Conservation (phyloP, 2,329 filamentous ascomycete species). For the Calonectria fujianensis region DNA sequence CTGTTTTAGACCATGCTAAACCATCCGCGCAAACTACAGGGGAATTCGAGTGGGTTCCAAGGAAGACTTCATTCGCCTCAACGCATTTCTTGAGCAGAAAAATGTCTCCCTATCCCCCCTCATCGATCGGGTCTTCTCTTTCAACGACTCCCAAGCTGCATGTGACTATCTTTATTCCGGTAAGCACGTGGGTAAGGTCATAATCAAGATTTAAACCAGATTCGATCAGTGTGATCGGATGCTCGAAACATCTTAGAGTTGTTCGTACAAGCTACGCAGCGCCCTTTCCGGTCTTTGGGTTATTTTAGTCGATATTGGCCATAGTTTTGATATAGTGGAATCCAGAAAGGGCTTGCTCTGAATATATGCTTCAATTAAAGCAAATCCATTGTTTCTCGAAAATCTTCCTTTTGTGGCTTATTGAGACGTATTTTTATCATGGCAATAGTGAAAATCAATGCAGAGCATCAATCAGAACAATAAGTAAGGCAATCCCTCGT, state of each 20-base stretch:
- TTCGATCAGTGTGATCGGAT: background rate
- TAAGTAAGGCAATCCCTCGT: too few relatives aligned
- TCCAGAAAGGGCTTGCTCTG: too few relatives aligned
- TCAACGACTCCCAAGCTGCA: constrained; percentile 20
- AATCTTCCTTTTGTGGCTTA: too few relatives aligned
- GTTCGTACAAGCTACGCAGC: too few relatives aligned
- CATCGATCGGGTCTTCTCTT: constrained; percentile 12
- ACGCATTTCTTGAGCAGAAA: constrained; percentile 26
- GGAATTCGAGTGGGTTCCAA: constrained; percentile 26
- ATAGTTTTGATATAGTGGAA: too few relatives aligned
- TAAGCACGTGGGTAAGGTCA: constrained; percentile 25
- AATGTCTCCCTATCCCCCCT: constrained; percentile 10
- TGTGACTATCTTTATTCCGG: constrained; percentile 35
- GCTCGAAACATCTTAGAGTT: background rate
- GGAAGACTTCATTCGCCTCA: constrained; percentile 1
- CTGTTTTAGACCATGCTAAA: background rate
- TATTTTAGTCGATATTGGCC: background rate
- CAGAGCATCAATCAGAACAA: too few relatives aligned
- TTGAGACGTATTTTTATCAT: too few relatives aligned
- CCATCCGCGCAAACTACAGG: background rate
- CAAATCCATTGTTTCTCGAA: too few relatives aligned
- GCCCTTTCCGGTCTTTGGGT: background rate
- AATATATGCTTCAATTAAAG: too few relatives aligned
- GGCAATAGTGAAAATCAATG: too few relatives aligned
- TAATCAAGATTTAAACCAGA: constrained; percentile 1